Conservation (phyloP, 148 eudicot genomes). For the Dysphania ambrosioides region DNA sequence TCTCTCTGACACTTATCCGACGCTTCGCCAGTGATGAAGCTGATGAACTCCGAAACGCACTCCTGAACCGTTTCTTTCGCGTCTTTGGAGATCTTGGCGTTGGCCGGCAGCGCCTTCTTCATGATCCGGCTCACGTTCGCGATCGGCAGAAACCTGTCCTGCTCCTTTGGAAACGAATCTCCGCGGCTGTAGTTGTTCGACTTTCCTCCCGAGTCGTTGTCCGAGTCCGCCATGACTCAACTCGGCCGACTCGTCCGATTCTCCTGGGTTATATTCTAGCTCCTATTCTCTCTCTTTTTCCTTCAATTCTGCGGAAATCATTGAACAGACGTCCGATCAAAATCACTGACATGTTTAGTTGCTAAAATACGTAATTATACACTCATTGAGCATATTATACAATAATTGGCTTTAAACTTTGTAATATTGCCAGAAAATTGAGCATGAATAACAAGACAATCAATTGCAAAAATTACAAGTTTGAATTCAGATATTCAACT, state of each 20-base stretch:
- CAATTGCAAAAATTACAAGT: not conserved
- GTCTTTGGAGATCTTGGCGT: conserved; percentile 57
- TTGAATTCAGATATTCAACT: too few relatives aligned
- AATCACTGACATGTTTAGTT: too few relatives aligned
- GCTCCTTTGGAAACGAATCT: conserved; percentile 35
- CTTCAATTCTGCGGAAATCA: not conserved
- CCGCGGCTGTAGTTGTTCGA: conserved; percentile 25
- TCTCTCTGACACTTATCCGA: conserved; percentile 58
- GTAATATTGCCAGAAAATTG: not conserved
- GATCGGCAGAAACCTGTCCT: conserved; percentile 53
- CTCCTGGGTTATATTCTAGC: too few relatives aligned
- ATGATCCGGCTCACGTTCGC: conserved; percentile 60
- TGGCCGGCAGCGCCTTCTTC: conserved; percentile 57
- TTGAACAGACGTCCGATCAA: too few relatives aligned
- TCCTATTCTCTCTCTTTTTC: not conserved
- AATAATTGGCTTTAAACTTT: too few relatives aligned
- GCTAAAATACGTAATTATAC: not conserved
- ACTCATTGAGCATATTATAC: not conserved
- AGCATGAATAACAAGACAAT: not conserved
- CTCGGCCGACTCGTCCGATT: not conserved
- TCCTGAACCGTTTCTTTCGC: conserved; percentile 62
- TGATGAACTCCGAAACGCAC: conserved; percentile 62
- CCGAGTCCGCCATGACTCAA: conserved; percentile 57
- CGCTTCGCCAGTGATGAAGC: conserved; percentile 60
- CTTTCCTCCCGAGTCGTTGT: conserved; percentile 58